Conservation (phyloP, 1,139 yeast species). For the Chernovozyma aurita region DNA sequence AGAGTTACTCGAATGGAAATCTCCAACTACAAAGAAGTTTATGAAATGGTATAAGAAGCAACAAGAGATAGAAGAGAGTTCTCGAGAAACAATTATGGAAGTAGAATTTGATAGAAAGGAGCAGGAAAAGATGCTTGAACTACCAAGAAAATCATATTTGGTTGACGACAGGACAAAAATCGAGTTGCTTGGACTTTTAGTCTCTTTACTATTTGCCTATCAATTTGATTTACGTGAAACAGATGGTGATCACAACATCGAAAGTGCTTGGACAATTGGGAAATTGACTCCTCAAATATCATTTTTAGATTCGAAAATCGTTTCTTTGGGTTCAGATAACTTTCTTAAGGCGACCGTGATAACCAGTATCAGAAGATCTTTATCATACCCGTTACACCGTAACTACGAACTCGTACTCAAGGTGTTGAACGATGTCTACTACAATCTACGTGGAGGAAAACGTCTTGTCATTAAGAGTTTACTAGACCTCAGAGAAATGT, state of each 20-base stretch:
- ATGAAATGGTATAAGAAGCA: constrained; percentile 47
- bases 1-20: constrained; percentile 53
- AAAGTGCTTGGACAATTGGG: constrained; percentile 93
- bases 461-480: constrained; percentile 57
- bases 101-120: constrained; percentile 57
- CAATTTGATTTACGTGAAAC: constrained; percentile 72
- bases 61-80: constrained; percentile 20
- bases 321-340: constrained; percentile 18
- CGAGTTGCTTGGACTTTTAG: constrained; percentile 52
- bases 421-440: constrained; percentile 76
- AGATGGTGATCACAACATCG: constrained; percentile 75
- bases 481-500: constrained; percentile 63
- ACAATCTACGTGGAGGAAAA: constrained; percentile 64
- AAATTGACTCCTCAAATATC: constrained; percentile 75
- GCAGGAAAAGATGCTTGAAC: constrained; percentile 58
- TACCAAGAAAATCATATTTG: constrained; percentile 63
- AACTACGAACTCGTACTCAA: constrained; percentile 54
- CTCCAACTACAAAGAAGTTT: constrained; percentile 42
- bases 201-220: constrained; percentile 67
- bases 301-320: constrained; percentile 57
- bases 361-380: constrained; percentile 65
- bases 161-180: constrained; percentile 23
- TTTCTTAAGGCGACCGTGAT: constrained; percentile 49
- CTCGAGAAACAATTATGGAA: constrained; percentile 21
- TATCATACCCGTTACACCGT: constrained; percentile 77